Evolutionary conservation across 331 rosid species (phyloP).

Genomic region (Rhamnella rubrinervis): DNA sequence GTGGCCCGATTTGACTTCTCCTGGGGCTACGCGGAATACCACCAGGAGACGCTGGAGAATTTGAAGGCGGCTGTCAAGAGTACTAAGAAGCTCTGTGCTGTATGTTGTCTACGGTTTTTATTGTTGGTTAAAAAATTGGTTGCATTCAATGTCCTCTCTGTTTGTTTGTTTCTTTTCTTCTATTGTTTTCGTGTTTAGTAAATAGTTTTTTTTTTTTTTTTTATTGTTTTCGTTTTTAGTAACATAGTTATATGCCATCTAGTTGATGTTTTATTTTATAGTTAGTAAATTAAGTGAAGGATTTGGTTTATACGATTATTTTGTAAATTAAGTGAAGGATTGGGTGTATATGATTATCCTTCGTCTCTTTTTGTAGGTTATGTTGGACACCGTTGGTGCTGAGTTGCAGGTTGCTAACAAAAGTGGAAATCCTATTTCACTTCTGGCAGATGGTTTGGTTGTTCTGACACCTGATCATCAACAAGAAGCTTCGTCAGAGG

Average conservation of each 20-base stretch:
- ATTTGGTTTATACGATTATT: not conserved
- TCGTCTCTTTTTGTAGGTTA: constrained; percentile 54
- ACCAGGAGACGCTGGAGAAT: constrained; percentile 90
- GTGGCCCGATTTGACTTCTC: constrained; percentile 98
- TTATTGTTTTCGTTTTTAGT: not conserved
- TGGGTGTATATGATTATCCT: not conserved
- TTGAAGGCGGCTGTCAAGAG: constrained; percentile 73
- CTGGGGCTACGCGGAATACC: constrained; percentile 73
- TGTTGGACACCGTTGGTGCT: constrained; percentile 96
- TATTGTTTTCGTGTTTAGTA: not conserved
- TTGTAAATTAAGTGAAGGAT: not conserved
- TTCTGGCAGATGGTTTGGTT: constrained; percentile 63
- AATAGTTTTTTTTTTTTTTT: not conserved
- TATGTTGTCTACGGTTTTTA: constrained; percentile 34
- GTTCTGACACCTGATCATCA: constrained; percentile 72
- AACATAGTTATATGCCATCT: too few relatives aligned
- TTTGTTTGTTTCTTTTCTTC: not conserved
- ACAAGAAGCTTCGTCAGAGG: constrained; percentile 70
- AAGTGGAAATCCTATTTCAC: constrained; percentile 66
- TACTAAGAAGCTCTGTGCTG: constrained; percentile 94
- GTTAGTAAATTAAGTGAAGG: not conserved
- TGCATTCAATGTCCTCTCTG: not conserved
- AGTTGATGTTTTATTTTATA: too few relatives aligned
- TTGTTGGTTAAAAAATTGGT: constrained; percentile 2
- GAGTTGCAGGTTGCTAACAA: constrained; percentile 92